Percentiles rank a stretch among this genome's conserved stretches.
These are phyloP conservation scores for Hymenotorrendiella dingleyae DNA, from an alignment of 2,329 filamentous ascomycete species.

Conservation along the genomic window DNA sequence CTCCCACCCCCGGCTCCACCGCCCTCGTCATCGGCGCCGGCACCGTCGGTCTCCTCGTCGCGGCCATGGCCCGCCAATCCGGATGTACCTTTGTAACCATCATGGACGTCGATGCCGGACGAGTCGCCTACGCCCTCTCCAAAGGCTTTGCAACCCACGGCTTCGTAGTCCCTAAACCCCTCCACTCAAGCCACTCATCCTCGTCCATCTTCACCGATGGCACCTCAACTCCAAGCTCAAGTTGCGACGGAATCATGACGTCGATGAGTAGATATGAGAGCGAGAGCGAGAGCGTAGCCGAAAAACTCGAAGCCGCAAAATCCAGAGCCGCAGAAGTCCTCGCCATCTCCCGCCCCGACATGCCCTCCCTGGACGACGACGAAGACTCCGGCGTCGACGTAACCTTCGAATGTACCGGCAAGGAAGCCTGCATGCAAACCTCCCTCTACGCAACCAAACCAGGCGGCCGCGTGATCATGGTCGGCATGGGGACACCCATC, in stretches of 20 bases:
- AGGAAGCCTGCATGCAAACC: constrained; percentile 68
- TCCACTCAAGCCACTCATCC: constrained; percentile 39
- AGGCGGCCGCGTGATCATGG: constrained; percentile 68
- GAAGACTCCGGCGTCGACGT: constrained; percentile 63
- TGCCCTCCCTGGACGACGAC: constrained; percentile 34
- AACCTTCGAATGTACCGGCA: constrained; percentile 72
- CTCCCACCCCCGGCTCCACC: constrained; percentile 45
- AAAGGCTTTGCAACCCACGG: constrained; percentile 56
- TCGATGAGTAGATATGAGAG: constrained; percentile 35
- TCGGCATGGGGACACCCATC: constrained; percentile 74
- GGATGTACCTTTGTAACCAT: constrained; percentile 55
- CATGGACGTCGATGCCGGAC: constrained; percentile 53
- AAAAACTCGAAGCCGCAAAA: constrained; percentile 47
- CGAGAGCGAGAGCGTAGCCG: constrained; percentile 25
- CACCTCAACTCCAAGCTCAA: constrained; percentile 40
- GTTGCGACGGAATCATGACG: constrained; percentile 32
- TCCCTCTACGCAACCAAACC: constrained; percentile 66
- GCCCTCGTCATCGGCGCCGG: constrained; percentile 61
- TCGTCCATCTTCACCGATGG: constrained; percentile 39
- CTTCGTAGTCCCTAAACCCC: constrained; percentile 43
- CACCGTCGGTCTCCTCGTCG: constrained; percentile 56
- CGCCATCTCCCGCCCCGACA: constrained; percentile 27
- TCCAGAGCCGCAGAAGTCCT: constrained; percentile 44
- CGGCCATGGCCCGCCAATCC: constrained; percentile 55
- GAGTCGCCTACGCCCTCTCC: constrained; percentile 53